phyloP scores from a whole-genome alignment of 2,329 filamentous ascomycete species.

The Talaromyces sp. region DNA sequence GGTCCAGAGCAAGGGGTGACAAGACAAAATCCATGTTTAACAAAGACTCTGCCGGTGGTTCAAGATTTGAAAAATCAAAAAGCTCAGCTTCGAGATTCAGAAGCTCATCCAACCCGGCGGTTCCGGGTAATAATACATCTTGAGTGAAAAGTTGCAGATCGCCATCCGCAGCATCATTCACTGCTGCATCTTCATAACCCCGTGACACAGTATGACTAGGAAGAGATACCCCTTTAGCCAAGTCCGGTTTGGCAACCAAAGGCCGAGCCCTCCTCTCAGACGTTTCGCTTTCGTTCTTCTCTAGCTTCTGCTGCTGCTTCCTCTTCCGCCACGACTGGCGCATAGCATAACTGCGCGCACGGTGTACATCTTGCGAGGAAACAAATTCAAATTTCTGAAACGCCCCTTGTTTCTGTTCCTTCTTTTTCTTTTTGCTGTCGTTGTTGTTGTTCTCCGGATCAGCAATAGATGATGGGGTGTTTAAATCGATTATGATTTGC shows the following conservation, averaged over 20 bases:
- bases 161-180: background rate
- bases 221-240: background rate
- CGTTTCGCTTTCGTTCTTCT: background rate
- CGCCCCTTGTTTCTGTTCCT: background rate
- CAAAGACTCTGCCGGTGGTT: background rate
- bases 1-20: conserved; percentile 4
- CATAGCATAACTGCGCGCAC: conserved; percentile 10
- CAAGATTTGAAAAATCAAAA: background rate
- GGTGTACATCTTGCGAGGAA: conserved; percentile 6
- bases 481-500: background rate
- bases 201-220: background rate
- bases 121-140: background rate
- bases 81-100: background rate
- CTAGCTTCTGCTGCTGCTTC: conserved; percentile 7
- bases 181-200: background rate
- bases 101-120: background rate
- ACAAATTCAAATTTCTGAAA: conserved; percentile 7
- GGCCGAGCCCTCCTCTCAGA: background rate
- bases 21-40: background rate
- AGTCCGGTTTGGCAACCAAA: background rate
- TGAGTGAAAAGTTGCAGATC: background rate
- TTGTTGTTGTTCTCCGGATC: background rate
- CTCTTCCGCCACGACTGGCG: conserved; percentile 10
- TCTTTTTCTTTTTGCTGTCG: background rate
- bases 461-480: background rate